Base-by-base conservation (phyloP, 768 basidiomycete species). In the Lactarius evosmus region DNA sequence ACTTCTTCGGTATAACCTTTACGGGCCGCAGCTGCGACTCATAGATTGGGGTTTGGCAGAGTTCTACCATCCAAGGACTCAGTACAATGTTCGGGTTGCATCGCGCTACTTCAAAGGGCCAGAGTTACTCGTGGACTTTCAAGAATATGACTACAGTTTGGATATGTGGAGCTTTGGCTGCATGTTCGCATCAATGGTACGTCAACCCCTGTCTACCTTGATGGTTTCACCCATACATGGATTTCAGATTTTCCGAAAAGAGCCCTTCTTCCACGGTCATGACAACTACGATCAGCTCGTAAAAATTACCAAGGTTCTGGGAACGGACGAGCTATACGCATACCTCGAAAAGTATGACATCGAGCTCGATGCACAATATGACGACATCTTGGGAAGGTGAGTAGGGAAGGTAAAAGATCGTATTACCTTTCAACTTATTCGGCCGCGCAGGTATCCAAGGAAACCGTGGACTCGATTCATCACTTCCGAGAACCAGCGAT, bases 161-260 rank as follows among this genome's bases (percentile, higher is more conserved):
- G 95, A 98, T 75, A 93, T 98, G 93, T 98, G 96, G 96, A 95
- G 93, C 78, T 88, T 91, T 72, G 96, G 96, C 19, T 98, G 96
- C 74, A 98, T 96, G 94, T 97, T 96, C 75, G 96, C 96, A 9
- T 94, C 92, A 19, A 98, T 98, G 96, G 95, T 96, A 54, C 40
- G 72, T 53, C 11, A 5, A 27, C 38, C 34, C 36, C 25, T 38
- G 14, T 62, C n/a, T 58, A 25, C 25, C 19, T 19, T 17, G 29
- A n/a, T 64, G 19, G 19, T 40, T 51, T 46, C 64, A 54, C 34
- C 50, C 41, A 63, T 44, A 34, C 38, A 60, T 29, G 50, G 46
- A 33, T 59, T 58, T 25, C 68, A 98, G 95, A 98, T 98, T 71
- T 98, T 98, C 85, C 87, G 96, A 70, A 98, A 98, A 75, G 96